A percentile compares a stretch with the other conserved stretches of the same genome.
These are phyloP conservation scores for Pythium chondricola DNA, from an alignment of 352 stramenopile species.

Conservation along the genomic window DNA sequence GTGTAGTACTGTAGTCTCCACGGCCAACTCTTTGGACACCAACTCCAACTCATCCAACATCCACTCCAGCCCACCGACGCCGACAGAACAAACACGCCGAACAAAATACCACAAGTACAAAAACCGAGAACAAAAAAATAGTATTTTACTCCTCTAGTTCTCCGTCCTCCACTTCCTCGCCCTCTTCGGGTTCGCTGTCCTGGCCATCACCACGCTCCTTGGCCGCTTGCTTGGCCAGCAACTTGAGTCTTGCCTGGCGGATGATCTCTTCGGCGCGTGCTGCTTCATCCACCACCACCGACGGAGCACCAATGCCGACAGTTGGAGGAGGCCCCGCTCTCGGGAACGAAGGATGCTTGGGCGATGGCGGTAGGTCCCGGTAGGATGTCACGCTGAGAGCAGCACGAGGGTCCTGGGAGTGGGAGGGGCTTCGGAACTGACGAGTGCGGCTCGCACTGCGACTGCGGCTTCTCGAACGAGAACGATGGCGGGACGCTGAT, in stretches of 20 bases:
- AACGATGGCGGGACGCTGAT: slow-evolving; percentile 29
- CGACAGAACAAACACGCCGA: too few species aligned
- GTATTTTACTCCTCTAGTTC: slow-evolving; percentile 45
- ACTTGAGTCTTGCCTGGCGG: slow-evolving; percentile 52
- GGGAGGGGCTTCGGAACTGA: slow-evolving; percentile 10
- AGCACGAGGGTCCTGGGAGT: slow-evolving; percentile 10
- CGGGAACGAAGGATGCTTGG: not conserved
- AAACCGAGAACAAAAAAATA: too few species aligned
- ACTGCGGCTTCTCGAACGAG: slow-evolving; percentile 24
- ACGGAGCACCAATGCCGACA: not conserved
- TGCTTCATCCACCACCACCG: slow-evolving; percentile 35
- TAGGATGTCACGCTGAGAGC: slow-evolving; percentile 6
- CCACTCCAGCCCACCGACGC: too few species aligned
- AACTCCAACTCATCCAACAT: too few species aligned
- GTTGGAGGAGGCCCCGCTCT: not conserved
- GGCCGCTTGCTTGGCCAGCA: slow-evolving; percentile 29
- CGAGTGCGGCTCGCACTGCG: slow-evolving; percentile 28
- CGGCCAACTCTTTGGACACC: too few species aligned
- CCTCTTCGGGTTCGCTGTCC: slow-evolving; percentile 56
- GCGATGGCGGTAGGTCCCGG: slow-evolving; percentile 7
- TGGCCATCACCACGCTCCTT: slow-evolving; percentile 20
- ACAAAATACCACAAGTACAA: too few species aligned
- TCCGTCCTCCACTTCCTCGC: slow-evolving; percentile 29
- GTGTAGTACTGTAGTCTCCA: too few species aligned
- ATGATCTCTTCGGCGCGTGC: slow-evolving; percentile 64